Evolutionary conservation across 345 rosid genomes (phyloP), one percentile per base, ranked within the genome.

Genomic region (Cochlearia excelsa): DNA sequence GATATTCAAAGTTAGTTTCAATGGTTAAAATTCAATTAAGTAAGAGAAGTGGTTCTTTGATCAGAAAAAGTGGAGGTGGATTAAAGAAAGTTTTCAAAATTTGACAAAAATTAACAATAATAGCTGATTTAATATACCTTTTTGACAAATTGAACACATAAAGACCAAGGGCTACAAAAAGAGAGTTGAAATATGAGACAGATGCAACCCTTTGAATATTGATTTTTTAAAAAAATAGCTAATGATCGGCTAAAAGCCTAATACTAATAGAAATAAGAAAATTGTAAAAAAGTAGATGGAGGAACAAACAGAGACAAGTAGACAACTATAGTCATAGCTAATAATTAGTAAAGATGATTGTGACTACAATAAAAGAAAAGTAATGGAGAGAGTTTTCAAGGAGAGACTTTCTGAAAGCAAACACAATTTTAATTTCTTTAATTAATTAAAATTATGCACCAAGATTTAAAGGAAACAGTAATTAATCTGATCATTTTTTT

Each of bases 311-410:
- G 50, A 46, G 66, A 16, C 23, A 16, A 16, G 23, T 16, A 53
- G 40, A 37, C 69, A 63, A 40, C 66, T 58, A 65, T 71, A 70
- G 75, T 53, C 70, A 64, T 64, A 58, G 61, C 45, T 58, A 39
- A 71, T 71, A 52, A 71, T 71, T 52, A 71, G 30, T 3, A 45
- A 26, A 55, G 6, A 62, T 57, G 56, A 71, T 58, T 71, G 41
- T 52, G 50, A 6, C 44, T 51, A 51, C 43, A 70, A 69, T 70
- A 7, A 51, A 57, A 44, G 34, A 30, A 51, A 43, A 57, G 23
- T 57, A 63, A 64, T 58, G 55, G 4, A 7, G 51, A 7, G 52
- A 30, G 53, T 52, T 57, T 69, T 64, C 59, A 55, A 48, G 44
- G 65, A 63, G 5, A 58, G 47, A 64, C 46, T 26, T 51, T 52